Evolutionary conservation across 306 rosid species (phyloP).

Genomic region (Vicia sativa): DNA sequence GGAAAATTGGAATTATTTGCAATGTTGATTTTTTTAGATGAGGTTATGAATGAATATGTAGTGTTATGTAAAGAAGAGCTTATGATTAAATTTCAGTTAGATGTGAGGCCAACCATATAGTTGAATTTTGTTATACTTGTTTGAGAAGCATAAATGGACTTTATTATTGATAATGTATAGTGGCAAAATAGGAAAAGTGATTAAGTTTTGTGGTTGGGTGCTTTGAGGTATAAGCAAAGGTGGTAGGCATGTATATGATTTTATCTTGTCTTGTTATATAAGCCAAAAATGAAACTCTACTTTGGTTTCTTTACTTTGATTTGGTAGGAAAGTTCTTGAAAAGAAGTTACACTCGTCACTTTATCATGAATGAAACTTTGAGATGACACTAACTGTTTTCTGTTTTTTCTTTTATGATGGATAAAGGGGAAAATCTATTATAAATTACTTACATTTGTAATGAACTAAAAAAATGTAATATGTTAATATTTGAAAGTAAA

Average conservation of each 20-base stretch:
- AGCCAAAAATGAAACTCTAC: constrained; percentile 54
- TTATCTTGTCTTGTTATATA: constrained; percentile 63
- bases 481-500: not conserved
- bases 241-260: constrained; percentile 70
- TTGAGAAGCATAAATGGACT: constrained; percentile 72
- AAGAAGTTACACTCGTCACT: constrained; percentile 48
- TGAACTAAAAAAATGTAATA: not conserved
- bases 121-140: constrained; percentile 67
- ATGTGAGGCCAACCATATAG: constrained; percentile 62
- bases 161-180: constrained; percentile 18
- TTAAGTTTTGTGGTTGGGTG: constrained; percentile 85
- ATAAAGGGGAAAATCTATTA: no score
- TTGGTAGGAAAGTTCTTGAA: constrained; percentile 54
- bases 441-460: not conserved
- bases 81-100: constrained; percentile 77
- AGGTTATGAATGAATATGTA: constrained; percentile 54
- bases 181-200: constrained; percentile 36
- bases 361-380: constrained; percentile 67
- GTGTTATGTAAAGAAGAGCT: constrained; percentile 21
- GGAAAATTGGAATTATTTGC: constrained; percentile 6
- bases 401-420: no score
- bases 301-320: constrained; percentile 39
- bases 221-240: constrained; percentile 98
- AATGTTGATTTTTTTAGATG: constrained; percentile 39
- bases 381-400: constrained; percentile 68